Percentiles rank a stretch among this genome's conserved stretches.
Evolutionary conservation across 768 basidiomycete species (phyloP).

Genomic region (Rhizopogon salebrosus): DNA sequence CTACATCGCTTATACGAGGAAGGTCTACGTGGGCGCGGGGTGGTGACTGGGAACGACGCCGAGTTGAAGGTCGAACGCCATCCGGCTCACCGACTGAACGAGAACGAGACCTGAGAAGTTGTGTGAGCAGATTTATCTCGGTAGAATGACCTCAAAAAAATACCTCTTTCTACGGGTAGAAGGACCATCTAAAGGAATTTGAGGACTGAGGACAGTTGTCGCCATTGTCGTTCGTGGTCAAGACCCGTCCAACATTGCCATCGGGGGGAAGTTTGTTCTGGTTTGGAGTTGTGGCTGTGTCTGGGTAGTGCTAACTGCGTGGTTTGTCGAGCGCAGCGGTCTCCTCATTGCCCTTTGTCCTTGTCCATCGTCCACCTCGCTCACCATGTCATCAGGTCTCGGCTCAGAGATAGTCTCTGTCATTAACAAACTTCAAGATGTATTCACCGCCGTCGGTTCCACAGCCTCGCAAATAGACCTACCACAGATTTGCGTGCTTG

Average conservation of each 20-base stretch:
- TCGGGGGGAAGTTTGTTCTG: slow-evolving; percentile 1
- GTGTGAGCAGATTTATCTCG: background rate
- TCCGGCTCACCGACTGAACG: slow-evolving; percentile 30
- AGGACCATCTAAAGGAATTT: slow-evolving; percentile 26
- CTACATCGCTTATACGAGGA: slow-evolving; percentile 62
- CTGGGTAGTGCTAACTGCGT: slow-evolving; percentile 13
- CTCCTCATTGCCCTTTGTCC: slow-evolving; percentile 1
- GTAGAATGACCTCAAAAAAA: background rate
- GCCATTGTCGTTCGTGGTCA: slow-evolving; percentile 31
- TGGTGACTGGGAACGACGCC: slow-evolving; percentile 34
- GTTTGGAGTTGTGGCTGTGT: slow-evolving; percentile 23
- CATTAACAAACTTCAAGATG: slow-evolving; percentile 89
- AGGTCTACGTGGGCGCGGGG: slow-evolving; percentile 29
- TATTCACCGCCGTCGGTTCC: slow-evolving; percentile 79
- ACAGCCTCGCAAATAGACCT: slow-evolving; percentile 79
- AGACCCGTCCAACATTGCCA: background rate
- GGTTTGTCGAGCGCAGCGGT: slow-evolving; percentile 9
- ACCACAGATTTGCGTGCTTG: slow-evolving; percentile 88
- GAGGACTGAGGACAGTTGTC: slow-evolving; percentile 27
- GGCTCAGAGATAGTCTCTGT: slow-evolving; percentile 78
- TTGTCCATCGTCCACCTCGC: slow-evolving; percentile 3
- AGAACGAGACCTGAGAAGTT: slow-evolving; percentile 42
- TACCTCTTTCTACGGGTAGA: slow-evolving; percentile 47
- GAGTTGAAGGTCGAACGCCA: slow-evolving; percentile 35
- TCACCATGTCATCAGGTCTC: slow-evolving; percentile 51